phyloP scores from a whole-genome alignment of 306 rosid genomes.

The Nissolia schottii region DNA sequence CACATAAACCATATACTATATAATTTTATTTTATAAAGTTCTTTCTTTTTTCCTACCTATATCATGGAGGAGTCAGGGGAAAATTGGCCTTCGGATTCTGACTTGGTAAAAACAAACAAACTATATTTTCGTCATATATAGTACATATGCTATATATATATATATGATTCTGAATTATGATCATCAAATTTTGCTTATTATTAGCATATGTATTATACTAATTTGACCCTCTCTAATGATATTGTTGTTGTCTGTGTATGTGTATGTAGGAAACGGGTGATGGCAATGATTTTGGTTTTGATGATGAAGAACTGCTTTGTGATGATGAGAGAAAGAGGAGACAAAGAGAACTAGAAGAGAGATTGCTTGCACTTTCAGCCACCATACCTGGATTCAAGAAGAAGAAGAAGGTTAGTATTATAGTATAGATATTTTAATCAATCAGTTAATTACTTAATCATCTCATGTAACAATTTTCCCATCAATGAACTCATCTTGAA shows the following conservation, averaged over 20 bases:
- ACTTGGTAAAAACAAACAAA: conserved; percentile 7
- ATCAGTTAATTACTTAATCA: too few relatives aligned
- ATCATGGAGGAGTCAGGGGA: conserved; percentile 38
- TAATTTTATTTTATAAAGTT: background rate
- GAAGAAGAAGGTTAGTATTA: conserved; percentile 18
- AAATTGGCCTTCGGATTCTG: conserved; percentile 35
- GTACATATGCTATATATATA: background rate
- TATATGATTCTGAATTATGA: background rate
- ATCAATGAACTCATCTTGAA: too few relatives aligned
- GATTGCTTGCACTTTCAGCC: conserved; percentile 26
- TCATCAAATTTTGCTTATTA: background rate
- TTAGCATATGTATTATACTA: background rate
- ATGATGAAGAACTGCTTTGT: background rate
- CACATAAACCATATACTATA: background rate
- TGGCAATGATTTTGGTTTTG: background rate
- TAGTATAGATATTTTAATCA: too few relatives aligned
- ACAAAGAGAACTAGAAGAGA: background rate
- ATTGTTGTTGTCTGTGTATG: background rate
- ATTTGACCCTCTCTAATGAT: background rate
- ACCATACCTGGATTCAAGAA: conserved; percentile 28
- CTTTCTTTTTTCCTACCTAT: too few relatives aligned
- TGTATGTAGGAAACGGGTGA: conserved; percentile 2
- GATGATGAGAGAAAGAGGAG: background rate
- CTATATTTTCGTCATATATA: background rate
- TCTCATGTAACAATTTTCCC: too few relatives aligned